Evolutionary conservation across 2,329 filamentous ascomycete genomes (phyloP), one percentile per base, ranked within the genome.

Genomic region (Aspergillus eucalypticola): DNA sequence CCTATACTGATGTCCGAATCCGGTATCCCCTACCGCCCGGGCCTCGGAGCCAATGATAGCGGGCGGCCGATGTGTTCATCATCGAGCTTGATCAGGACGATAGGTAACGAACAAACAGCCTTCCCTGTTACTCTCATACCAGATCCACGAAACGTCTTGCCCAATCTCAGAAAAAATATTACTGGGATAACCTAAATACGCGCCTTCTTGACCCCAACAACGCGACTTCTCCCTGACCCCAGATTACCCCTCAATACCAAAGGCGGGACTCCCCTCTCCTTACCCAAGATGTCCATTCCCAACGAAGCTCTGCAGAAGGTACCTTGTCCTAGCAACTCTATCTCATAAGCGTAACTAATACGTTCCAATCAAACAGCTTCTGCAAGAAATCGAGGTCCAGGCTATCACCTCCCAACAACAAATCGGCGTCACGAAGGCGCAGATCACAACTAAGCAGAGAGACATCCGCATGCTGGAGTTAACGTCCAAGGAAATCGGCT

Each of bases 231-330:
- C 19, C 19, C 7, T 23, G 2, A 39, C 35, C 35, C 51, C 53
- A 15, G 11, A 38, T 27, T 55, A 53, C 53, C 55, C 46, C 48
- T 58, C 65, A 29, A 46, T 19, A 42, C 27, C 52, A 35, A 54
- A 50, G 46, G 46, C 46, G 46, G 25, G 46, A 50, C 46, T 58
- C 53, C 27, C 58, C 42, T 38, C 53, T 53, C 49, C 35, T 21
- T 50, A 46, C 54, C 48, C 69, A 84, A 70, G 54, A 97, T 98
- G 94, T 91, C 94, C 57, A 95, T 98, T 69, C 89, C 93, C 56
- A 96, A 96, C 72, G 91, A 96, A 80, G 92, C 93, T 60, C 82
- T 98, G 66, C 91, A 96, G 76, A 96, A 97, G 89, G 94, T 94
- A 19, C 38, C 4, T n/a, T 29, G n/a, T 2, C 29, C 38, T 25